Conservation (phyloP, 257 asterid species). For the Nicotiana tabacum region DNA sequence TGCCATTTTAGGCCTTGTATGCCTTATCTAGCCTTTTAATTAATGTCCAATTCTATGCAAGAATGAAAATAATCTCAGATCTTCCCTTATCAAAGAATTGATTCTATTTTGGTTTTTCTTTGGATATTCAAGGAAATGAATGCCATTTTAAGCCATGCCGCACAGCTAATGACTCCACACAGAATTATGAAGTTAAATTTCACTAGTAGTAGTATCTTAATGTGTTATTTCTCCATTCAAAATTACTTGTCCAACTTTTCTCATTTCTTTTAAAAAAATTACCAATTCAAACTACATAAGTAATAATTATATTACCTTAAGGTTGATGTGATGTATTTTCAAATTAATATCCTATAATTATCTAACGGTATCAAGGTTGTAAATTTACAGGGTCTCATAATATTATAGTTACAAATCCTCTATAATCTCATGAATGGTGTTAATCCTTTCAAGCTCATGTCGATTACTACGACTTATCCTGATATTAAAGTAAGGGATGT, state of each 20-base stretch:
- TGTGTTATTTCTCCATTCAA: not conserved
- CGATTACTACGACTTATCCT: no score
- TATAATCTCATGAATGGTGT: no score
- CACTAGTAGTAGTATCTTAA: not conserved
- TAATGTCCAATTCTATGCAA: not conserved
- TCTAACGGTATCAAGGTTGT: no score
- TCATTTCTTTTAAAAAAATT: not conserved
- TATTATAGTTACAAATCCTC: no score
- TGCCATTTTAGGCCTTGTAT: no score
- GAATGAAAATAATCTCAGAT: not conserved
- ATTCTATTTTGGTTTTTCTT: not conserved
- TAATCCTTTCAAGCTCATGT: no score
- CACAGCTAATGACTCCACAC: conserved; percentile 3
- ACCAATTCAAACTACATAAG: not conserved
- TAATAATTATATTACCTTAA: not conserved
- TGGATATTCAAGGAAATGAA: not conserved
- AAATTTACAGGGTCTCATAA: no score
- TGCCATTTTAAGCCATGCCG: not conserved
- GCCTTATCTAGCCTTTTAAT: no score
- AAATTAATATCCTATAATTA: not conserved
- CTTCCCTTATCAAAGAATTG: not conserved
- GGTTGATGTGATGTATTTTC: not conserved
- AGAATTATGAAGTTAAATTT: not conserved
- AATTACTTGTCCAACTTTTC: not conserved
- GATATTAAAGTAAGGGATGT: no score